Conservation (phyloP, 2,329 filamentous ascomycete genomes). For the Emmonsia crescens region DNA sequence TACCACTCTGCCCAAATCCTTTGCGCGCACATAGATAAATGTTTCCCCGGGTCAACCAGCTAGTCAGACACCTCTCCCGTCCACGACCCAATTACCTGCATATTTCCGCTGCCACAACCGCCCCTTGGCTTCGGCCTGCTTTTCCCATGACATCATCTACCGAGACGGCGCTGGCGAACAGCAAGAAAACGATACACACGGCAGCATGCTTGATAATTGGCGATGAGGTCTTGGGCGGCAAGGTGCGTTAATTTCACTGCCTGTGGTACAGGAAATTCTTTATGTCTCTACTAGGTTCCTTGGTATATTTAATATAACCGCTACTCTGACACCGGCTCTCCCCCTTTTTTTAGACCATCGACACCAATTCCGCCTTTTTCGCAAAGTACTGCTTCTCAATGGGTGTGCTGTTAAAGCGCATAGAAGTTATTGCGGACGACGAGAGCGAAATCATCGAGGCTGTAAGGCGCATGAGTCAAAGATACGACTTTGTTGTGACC, state of each 20-base stretch:
- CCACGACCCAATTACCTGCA: constrained; percentile 49
- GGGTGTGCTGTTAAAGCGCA: constrained; percentile 60
- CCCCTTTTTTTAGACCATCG: constrained; percentile 43
- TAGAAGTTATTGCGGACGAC: constrained; percentile 91
- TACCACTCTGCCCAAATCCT: background rate
- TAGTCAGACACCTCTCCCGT: constrained; percentile 60
- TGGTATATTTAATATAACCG: background rate
- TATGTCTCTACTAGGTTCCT: background rate
- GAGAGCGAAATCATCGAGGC: constrained; percentile 84
- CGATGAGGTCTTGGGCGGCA: constrained; percentile 92
- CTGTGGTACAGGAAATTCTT: background rate
- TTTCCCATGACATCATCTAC: constrained; percentile 36
- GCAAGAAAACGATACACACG: constrained; percentile 61
- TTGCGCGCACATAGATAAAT: constrained; percentile 39
- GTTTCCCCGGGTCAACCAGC: constrained; percentile 64
- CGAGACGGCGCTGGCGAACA: constrained; percentile 18
- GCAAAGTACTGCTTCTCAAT: constrained; percentile 56
- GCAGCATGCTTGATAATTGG: constrained; percentile 91
- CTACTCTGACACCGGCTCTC: background rate
- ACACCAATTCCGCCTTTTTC: constrained; percentile 56
- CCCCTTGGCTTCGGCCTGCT: constrained; percentile 13
- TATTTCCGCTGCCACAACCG: constrained; percentile 31
- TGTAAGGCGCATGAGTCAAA: constrained; percentile 70
- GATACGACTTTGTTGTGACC: constrained; percentile 91
- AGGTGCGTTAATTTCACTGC: constrained; percentile 48